phyloP scores from a whole-genome alignment of 768 basidiomycete species.

The Hygrocybe coccinea region DNA sequence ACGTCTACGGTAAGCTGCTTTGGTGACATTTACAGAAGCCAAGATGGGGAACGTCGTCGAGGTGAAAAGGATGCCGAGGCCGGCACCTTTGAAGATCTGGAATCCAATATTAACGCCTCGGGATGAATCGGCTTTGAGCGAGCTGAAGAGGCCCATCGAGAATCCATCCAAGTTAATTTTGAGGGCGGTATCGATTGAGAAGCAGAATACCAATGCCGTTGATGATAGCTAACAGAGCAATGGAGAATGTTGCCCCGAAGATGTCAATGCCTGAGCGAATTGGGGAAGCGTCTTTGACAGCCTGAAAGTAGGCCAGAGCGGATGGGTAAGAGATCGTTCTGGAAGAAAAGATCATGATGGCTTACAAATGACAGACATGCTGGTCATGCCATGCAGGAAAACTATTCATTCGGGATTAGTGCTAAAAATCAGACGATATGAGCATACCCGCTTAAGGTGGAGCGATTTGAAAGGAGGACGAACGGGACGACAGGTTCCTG shows the following conservation, averaged over 20 bases:
- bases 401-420: conserved; percentile 16
- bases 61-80: conserved; percentile 11
- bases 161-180: conserved; percentile 34
- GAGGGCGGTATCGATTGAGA: conserved; percentile 30
- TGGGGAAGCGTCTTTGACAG: no score
- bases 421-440: no score
- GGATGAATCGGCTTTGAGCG: no score
- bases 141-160: no score
- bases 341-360: neutral
- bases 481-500: conserved; percentile 22
- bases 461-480: conserved; percentile 29
- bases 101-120: no score
- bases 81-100: no score
- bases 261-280: conserved; percentile 34
- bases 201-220: conserved; percentile 28
- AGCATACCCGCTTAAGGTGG: conserved; percentile 36
- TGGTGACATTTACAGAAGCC: conserved; percentile 38
- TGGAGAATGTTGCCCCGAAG: conserved; percentile 29
- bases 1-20: conserved; percentile 40
- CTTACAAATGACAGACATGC: no score
- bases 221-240: conserved; percentile 37
- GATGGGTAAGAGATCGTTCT: conserved; percentile 12
- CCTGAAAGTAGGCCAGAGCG: conserved; percentile 40
- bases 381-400: conserved; percentile 28
- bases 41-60: conserved; percentile 42